These are phyloP conservation scores for Trifolium subterraneum DNA, from an alignment of 306 rosid genomes.

Conservation along the genomic window DNA sequence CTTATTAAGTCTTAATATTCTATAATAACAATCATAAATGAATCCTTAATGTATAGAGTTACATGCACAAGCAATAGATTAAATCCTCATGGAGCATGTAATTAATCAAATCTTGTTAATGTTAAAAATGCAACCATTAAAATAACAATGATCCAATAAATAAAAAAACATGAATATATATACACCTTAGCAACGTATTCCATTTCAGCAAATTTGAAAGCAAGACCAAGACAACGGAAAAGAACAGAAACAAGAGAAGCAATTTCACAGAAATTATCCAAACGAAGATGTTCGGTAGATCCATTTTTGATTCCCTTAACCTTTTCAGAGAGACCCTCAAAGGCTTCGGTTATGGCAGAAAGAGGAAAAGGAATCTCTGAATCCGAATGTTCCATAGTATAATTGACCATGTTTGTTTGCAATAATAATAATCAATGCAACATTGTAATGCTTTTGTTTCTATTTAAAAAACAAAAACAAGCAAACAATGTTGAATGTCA, in stretches of 20 bases:
- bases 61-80: no score
- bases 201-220: conserved; percentile 93
- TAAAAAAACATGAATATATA: background rate
- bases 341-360: conserved; percentile 71
- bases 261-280: conserved; percentile 67
- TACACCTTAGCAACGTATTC: conserved; percentile 84
- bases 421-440: background rate
- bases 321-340: conserved; percentile 57
- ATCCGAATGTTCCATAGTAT: conserved; percentile 35
- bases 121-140: background rate
- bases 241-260: conserved; percentile 74
- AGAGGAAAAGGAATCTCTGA: conserved; percentile 54
- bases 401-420: conserved; percentile 38
- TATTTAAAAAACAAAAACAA: background rate
- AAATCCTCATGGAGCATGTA: background rate
- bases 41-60: no score
- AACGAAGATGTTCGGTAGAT: conserved; percentile 40
- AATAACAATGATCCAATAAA: background rate
- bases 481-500: background rate
- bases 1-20: no score
- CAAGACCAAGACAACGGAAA: conserved; percentile 81
- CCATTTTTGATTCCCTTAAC: conserved; percentile 25
- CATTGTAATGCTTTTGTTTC: background rate
- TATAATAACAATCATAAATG: no score
- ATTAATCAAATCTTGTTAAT: background rate